phyloP scores from a whole-genome alignment of 768 basidiomycete species.

The Lentinula guzmanii region DNA sequence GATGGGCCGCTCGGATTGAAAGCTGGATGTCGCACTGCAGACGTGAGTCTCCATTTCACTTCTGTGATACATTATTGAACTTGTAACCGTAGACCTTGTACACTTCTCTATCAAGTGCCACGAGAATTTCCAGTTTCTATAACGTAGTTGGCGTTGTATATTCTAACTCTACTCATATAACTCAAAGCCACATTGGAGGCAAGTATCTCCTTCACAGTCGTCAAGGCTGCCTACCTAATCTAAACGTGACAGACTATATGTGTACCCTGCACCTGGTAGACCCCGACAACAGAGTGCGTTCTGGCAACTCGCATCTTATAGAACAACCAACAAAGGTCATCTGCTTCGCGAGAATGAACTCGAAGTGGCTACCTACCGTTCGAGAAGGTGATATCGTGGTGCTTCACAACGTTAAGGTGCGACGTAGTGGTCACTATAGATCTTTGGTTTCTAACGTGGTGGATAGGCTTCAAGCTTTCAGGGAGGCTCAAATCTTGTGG shows the following conservation, averaged over 20 bases:
- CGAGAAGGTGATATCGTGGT: constrained; percentile 46
- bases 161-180: background rate
- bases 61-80: background rate
- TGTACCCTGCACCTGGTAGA: background rate
- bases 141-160: background rate
- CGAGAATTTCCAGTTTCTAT: background rate
- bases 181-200: background rate
- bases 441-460: background rate
- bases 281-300: background rate
- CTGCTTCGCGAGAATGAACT: constrained; percentile 44
- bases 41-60: background rate
- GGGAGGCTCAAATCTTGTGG: constrained; percentile 29
- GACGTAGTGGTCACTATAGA: background rate
- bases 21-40: background rate
- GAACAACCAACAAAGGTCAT: constrained; percentile 28
- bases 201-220: background rate
- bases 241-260: background rate
- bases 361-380: constrained; percentile 46
- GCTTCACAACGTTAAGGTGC: constrained; percentile 44
- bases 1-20: background rate
- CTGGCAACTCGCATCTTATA: background rate
- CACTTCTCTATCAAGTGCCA: background rate
- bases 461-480: constrained; percentile 26
- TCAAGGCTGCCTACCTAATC: background rate
- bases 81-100: background rate